Base-by-base conservation (phyloP, 148 eudicot genomes). In the Rhododendron kiyosumense region DNA sequence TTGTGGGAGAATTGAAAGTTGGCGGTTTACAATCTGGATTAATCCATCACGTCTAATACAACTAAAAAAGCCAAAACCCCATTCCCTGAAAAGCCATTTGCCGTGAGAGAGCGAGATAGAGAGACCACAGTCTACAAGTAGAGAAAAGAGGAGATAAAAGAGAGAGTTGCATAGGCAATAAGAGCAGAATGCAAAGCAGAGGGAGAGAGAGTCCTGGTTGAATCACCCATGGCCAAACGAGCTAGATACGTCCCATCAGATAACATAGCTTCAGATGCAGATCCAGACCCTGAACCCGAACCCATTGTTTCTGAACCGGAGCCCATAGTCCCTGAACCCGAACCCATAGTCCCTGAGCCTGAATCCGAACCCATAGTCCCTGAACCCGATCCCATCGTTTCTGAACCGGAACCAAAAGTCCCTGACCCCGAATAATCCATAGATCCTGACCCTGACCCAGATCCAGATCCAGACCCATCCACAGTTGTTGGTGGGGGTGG, bases 171-270 rank as follows among this genome's bases (percentile, higher is more conserved):
- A 22, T 87, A 83, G 48, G 85, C 77, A 85, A 81, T 63, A n/a
- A 88, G 57, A 38, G 88, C 82, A 12, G 61, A 80, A 49, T 28
- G 63, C 9, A 51, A 51, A 30, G 82, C 63, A 28, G 63, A 28
- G 24, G 81, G 78, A 71, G 84, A 45, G 52, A 18, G 76, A 81
- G 84, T 83, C 86, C 89, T 84, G 32, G 88, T 77, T 20, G 98
- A 94, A 84, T 84, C 90, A 48, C 99, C 99, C 95, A 95, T 93
- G 52, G 99, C 99, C 86, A 96, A 69, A 59, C 96, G 95, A 51
- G 97, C 98, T 85, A 96, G 87, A 91, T 92, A 95, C 76, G 99
- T 95, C 76, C 96, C 97, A 86, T 96, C 96, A 22, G 92, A 77
- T 80, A 89, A 46, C 90, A 94, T 85, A 24, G 93, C 89, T 48